Base-by-base conservation (phyloP, 306 rosid genomes). In the Prunus mongolica region DNA sequence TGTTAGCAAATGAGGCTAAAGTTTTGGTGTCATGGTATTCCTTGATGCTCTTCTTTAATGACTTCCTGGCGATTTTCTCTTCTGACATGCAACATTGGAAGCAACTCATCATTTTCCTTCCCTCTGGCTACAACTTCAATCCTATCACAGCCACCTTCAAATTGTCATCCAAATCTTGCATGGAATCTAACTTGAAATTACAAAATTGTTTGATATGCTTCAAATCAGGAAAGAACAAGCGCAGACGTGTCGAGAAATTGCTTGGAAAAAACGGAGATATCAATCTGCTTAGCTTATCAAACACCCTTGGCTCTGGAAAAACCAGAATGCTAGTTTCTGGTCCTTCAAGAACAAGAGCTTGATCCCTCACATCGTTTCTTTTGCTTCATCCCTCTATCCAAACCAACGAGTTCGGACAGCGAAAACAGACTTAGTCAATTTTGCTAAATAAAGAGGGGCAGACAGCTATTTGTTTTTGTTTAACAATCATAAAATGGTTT, bases 41-140 rank as follows among this genome's bases (percentile, higher is more conserved):
- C 84, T 83, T 84, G 14, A 88, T 85, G 87, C 86, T 80, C 80
- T 86, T 89, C 82, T 78, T 83, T 73, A 85, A 78, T 10, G 96
- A 76, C 75, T 41, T 84, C 73, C 87, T 81, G 25, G 60, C 77
- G 75, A 22, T 34, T 74, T 74, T 84, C 61, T 84, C 83, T 62
- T 88, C 80, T 8, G 95, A 89, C 79, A 77, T 71, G 46, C 95
- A 90, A 78, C 93, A 95, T 19, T 85, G 51, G 78, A 92, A 90
- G 87, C 95, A 95, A 49, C 79, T 86, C 97, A 95, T 95, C 78
- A 75, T 91, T 80, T 64, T 16, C 24, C 9, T 20, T 54, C 14
- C 61, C n/a, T n/a, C 11, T 14, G 44, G 44, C 44, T 38, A 49
- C 50, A 54, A 65, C 81, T 80, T 55, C 75, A 75, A 83, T 41